phyloP scores from a whole-genome alignment of 2,329 filamentous ascomycete species.

The Cordyceps tenuipes region DNA sequence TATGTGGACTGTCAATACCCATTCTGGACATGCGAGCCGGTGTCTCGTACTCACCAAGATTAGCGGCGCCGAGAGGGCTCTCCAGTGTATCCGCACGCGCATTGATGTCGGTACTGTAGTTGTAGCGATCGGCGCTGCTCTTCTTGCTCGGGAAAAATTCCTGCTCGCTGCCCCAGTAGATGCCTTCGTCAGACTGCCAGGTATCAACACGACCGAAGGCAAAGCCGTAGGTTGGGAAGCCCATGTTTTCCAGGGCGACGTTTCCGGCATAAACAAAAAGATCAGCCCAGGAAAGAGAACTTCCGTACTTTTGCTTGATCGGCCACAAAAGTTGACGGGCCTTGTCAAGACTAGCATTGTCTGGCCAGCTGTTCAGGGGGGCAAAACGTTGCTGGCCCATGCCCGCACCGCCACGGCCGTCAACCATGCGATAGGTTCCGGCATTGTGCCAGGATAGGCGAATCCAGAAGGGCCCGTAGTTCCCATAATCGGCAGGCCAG shows the following conservation, averaged over 20 bases:
- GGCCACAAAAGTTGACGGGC: constrained; percentile 71
- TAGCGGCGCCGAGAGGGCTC: constrained; percentile 54
- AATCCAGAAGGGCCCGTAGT: constrained; percentile 73
- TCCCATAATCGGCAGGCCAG: constrained; percentile 76
- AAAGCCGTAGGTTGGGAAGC: constrained; percentile 65
- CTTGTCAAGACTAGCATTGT: constrained; percentile 73
- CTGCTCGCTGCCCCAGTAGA: constrained; percentile 69
- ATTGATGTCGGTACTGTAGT: constrained; percentile 28
- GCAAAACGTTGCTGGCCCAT: constrained; percentile 72
- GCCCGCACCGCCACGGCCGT: constrained; percentile 68
- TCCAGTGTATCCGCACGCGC: constrained; percentile 41
- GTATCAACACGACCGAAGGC: constrained; percentile 63
- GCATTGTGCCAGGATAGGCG: constrained; percentile 76
- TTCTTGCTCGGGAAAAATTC: constrained; percentile 45
- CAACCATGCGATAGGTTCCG: constrained; percentile 63
- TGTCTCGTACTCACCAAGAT: constrained; percentile 34
- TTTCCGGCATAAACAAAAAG: constrained; percentile 64
- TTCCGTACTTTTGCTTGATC: constrained; percentile 78
- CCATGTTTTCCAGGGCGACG: constrained; percentile 72
- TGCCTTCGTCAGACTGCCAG: constrained; percentile 67
- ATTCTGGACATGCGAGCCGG: neutral
- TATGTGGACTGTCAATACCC: neutral
- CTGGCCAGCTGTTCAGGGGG: constrained; percentile 72
- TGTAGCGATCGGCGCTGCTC: constrained; percentile 65
- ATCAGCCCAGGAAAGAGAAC: constrained; percentile 75